Base-by-base conservation (phyloP, 768 basidiomycete genomes). In the Trametes cubensis region DNA sequence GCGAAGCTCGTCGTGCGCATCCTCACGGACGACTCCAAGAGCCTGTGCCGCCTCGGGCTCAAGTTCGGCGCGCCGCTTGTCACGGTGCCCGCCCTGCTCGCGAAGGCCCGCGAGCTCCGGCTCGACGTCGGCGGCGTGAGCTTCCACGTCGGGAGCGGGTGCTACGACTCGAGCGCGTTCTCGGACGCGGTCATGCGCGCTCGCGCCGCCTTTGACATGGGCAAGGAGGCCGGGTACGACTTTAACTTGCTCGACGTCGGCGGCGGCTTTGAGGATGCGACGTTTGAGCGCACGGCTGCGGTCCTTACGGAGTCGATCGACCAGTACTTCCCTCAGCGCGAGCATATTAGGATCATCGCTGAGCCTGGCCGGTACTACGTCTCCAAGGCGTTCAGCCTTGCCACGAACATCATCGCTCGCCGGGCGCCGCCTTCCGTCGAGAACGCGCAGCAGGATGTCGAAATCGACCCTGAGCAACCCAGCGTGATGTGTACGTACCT, bases 131-230 rank as follows among this genome's bases (percentile, higher is more conserved):
- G 98, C 42, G 97, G 97, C 20, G 90, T 98, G 60, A 93, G 90
- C 75, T 98, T 99, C 84, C 97, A 98, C 74, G 97, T 98, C 48
- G 97, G 97, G 5, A 94, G 91, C 66, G 97, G 97, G 3, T 96
- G 94, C 76, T 97, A 94, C 73, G 95, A 98, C 75, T 87, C 95
- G 20, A 78, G 84, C 20, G 90, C 92, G 26, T 99, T 95, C 72
- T 85, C 84, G 41, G 95, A 97, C 74, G 97, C 97, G 26, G 83
- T 98, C 63, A 82, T 76, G 75, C 89, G 93, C 17, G 90, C 95
- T 2, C 85, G 87, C 14, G 75, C 80, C 7, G 94, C 89, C 20
- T 99, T 98, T 74, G 88, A 93, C 61, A 92, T 97, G 86, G 97
- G 87, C 39, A 76, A 78, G 54, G 85, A 85, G 48, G 86, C 80